phyloP scores from a whole-genome alignment of 2,329 filamentous ascomycete genomes.

The Dothiorella sarmentorum region DNA sequence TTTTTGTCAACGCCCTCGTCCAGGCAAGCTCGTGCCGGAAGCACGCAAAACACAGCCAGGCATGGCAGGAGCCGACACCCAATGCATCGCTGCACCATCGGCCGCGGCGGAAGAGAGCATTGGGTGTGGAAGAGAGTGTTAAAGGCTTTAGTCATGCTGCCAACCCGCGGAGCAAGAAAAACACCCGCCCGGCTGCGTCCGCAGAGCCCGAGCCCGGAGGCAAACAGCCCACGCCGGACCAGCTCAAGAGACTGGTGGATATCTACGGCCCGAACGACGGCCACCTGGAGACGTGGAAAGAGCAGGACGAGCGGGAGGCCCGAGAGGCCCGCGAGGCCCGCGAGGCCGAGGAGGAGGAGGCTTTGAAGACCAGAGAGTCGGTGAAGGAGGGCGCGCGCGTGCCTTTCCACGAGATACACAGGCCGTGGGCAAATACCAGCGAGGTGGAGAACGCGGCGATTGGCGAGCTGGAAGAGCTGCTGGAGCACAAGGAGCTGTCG shows the following conservation, averaged over 20 bases:
- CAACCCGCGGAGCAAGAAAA: neutral
- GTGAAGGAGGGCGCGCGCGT: slow-evolving; percentile 3
- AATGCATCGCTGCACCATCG: slow-evolving; percentile 21
- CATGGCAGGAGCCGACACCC: slow-evolving; percentile 18
- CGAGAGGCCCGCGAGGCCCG: no score
- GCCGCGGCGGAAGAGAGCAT: slow-evolving; percentile 24
- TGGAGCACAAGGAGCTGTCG: slow-evolving; percentile 41
- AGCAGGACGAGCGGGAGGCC: slow-evolving; percentile 32
- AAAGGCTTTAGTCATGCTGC: slow-evolving; percentile 19
- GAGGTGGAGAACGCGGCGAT: slow-evolving; percentile 37
- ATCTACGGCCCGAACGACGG: neutral
- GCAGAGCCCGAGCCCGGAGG: slow-evolving; percentile 12
- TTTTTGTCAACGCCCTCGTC: slow-evolving; percentile 54
- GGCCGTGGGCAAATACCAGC: slow-evolving; percentile 32
- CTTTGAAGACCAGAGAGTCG: slow-evolving; percentile 21
- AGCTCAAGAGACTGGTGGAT: slow-evolving; percentile 2
- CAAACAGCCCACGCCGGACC: neutral
- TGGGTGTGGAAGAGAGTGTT: slow-evolving; percentile 10
- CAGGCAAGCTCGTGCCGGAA: slow-evolving; percentile 50
- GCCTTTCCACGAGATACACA: slow-evolving; percentile 22
- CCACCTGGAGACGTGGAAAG: slow-evolving; percentile 15
- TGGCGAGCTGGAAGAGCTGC: slow-evolving; percentile 34
- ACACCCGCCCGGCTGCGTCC: neutral
- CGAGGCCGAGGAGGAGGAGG: slow-evolving; percentile 27
- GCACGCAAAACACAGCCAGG: slow-evolving; percentile 41